phyloP scores from a whole-genome alignment of 208 protist species.

The Acanthamoeba castellanii region DNA sequence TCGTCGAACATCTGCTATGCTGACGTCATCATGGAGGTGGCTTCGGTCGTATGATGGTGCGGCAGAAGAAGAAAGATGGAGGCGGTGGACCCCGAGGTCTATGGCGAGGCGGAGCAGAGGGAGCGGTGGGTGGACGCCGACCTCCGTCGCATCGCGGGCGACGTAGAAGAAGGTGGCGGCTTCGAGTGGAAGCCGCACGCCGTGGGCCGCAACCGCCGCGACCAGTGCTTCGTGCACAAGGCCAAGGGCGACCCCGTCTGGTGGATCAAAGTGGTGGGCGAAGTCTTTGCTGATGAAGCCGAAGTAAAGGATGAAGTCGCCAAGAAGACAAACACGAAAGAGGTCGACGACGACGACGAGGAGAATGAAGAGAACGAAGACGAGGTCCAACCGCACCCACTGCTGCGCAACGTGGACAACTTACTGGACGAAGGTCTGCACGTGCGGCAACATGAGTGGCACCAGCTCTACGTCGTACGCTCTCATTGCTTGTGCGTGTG shows the following conservation, averaged over 20 bases:
- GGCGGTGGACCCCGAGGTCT: too few relatives aligned
- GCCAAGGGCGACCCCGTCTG: slow-evolving; percentile 24
- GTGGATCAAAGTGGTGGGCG: slow-evolving; percentile 65
- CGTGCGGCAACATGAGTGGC: slow-evolving; percentile 31
- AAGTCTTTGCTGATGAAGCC: not conserved
- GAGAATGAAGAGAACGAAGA: not conserved
- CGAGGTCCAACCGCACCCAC: not conserved
- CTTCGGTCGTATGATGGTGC: too few relatives aligned
- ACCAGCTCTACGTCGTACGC: slow-evolving; percentile 44
- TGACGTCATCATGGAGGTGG: too few relatives aligned
- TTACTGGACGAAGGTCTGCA: not conserved
- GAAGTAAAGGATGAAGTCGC: too few relatives aligned
- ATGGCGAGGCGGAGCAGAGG: not conserved
- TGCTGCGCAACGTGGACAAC: slow-evolving; percentile 7
- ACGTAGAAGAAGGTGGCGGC: not conserved
- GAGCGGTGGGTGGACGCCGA: not conserved
- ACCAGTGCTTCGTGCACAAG: slow-evolving; percentile 37
- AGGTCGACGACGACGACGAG: too few relatives aligned
- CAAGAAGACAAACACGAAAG: too few relatives aligned
- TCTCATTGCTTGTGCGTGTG: not conserved
- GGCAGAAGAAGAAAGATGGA: too few relatives aligned
- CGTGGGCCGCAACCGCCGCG: not conserved
- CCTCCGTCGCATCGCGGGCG: not conserved
- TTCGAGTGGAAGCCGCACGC: not conserved
- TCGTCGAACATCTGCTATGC: too few relatives aligned